phyloP scores from a whole-genome alignment of 805 yeast genomes.

The Saccharomycopsis schoenii region DNA sequence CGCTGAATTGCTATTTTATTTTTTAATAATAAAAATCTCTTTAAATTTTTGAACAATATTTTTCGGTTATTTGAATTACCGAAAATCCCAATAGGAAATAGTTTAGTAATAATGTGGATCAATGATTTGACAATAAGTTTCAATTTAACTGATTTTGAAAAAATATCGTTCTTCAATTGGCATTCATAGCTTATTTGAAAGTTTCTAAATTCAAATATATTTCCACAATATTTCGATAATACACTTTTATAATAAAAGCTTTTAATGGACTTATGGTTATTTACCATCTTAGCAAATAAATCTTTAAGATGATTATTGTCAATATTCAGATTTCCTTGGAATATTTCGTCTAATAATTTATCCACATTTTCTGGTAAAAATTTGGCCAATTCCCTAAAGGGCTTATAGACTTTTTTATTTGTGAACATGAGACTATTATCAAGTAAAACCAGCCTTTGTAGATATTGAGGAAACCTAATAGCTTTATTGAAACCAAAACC shows the following conservation, averaged over 20 bases:
- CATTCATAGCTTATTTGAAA: constrained; percentile 21
- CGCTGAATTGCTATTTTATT: constrained; percentile 26
- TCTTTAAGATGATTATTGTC: not conserved
- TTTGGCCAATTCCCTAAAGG: not conserved
- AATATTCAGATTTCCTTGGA: not conserved
- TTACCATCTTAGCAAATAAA: constrained; percentile 19
- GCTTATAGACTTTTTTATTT: not conserved
- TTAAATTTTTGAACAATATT: constrained; percentile 28
- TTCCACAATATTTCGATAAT: constrained; percentile 20
- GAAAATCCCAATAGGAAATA: constrained; percentile 42
- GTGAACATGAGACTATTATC: not conserved
- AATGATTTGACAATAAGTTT: constrained; percentile 33
- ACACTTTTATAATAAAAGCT: constrained; percentile 32
- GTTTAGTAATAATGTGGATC: constrained; percentile 32
- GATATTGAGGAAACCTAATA: not conserved
- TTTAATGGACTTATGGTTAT: constrained; percentile 27
- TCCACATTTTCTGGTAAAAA: not conserved
- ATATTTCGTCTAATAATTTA: not conserved
- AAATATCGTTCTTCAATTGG: constrained; percentile 25
- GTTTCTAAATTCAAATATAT: constrained; percentile 8
- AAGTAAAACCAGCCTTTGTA: not conserved
- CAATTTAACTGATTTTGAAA: constrained; percentile 13
- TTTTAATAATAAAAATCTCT: constrained; percentile 31
- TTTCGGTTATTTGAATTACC: constrained; percentile 45
- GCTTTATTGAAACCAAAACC: not conserved